Base-by-base conservation (phyloP, 2,329 filamentous ascomycete species). In the Aspergillus alliaceus region DNA sequence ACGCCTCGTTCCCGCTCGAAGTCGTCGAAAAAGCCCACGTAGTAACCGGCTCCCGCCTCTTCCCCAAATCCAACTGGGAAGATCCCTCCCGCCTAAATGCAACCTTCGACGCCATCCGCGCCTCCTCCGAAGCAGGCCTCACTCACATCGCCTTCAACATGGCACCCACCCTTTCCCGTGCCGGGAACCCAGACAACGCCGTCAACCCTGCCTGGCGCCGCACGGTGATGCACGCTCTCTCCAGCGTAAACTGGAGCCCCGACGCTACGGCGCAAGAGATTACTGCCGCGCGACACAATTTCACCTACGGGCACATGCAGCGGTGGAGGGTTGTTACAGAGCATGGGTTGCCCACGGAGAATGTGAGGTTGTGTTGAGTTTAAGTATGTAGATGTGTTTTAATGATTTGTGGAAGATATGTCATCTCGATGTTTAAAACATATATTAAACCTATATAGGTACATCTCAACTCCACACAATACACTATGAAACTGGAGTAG, bases 191-290 rank as follows among this genome's bases (percentile, higher is more conserved):
- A 2, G 49, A 48, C 24, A 53, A 58, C n/a, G 51, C 56, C 7
- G 56, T 58, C 20, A 50, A 53, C 31, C 51, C 46, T 1, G 51
- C 46, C 6, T 58, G 51, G 56, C 29, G 51, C n/a, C 35, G 49
- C 6, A 39, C 42, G 2, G 49, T 37, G n/a, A 49, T 57, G 34
- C 49, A 57, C 29, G 51, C 40, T 12, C 35, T 47, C 18, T 53
- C 51, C 29, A 42, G 24, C 51, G 51, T 53, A 18, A 47, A 49
- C 51, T 53, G 55, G 51, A 12, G 14, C 32, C 31, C 25, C 29
- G n/a, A 37, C 14, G 50, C 35, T 24, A 57, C 34, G 15, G 42
- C 46, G 2, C 25, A 50, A 11, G 39, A 50, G 20, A 48, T 58
- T 4, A 9, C 34, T 8, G 42, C 42, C 12, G 24, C 37, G 12